Evolutionary conservation across 2,329 filamentous ascomycete genomes (phyloP).

Genomic region (Amylocarpus encephaloides): DNA sequence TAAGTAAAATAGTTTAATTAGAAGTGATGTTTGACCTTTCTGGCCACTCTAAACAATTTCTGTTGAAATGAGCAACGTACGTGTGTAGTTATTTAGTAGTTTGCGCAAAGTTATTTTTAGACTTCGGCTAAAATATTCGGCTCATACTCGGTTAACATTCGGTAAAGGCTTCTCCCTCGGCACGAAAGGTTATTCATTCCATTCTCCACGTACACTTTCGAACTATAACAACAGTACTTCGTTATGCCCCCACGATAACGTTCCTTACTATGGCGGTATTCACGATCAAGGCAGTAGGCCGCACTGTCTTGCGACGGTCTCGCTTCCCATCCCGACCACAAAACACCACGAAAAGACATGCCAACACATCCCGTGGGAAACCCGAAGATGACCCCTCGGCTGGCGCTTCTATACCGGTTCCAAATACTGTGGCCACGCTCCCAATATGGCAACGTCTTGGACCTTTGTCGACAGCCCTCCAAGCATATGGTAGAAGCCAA

Average conservation of each 20-base stretch:
- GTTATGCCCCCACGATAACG: conserved; percentile 9
- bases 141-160: too few relatives aligned
- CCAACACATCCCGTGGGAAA: conserved; percentile 9
- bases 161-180: not conserved
- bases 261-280: conserved; percentile 20
- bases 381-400: conserved; percentile 19
- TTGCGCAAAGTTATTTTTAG: too few relatives aligned
- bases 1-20: too few relatives aligned
- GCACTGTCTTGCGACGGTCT: conserved; percentile 19
- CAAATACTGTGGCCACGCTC: conserved; percentile 35
- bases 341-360: conserved; percentile 17
- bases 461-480: conserved; percentile 45
- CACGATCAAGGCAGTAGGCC: conserved; percentile 18
- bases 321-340: conserved; percentile 16
- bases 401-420: conserved; percentile 36
- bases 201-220: not conserved
- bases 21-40: too few relatives aligned
- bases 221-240: not conserved
- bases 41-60: too few relatives aligned
- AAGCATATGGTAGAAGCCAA: conserved; percentile 66
- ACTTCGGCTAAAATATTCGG: too few relatives aligned
- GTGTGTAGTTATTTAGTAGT: too few relatives aligned
- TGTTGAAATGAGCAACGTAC: too few relatives aligned
- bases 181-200: not conserved
- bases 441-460: conserved; percentile 51